phyloP scores from a whole-genome alignment of 2,329 filamentous ascomycete genomes.

The Phialocephala subalpina region DNA sequence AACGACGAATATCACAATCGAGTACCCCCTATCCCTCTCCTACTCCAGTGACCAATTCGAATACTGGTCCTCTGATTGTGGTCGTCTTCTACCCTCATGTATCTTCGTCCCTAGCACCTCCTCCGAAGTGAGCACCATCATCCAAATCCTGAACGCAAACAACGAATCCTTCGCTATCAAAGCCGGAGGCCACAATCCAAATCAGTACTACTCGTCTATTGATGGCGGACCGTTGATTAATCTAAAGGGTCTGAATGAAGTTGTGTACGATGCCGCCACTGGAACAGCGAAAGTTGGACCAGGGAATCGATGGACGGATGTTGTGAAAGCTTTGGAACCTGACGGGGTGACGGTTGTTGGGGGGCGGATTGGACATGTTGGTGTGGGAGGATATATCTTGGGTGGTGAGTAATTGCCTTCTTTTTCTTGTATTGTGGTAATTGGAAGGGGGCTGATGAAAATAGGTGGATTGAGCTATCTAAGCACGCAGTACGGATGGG shows the following conservation, averaged over 20 bases:
- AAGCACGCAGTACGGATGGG: constrained; percentile 30
- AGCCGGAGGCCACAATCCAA: constrained; percentile 51
- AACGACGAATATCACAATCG: neutral
- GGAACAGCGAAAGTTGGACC: constrained; percentile 40
- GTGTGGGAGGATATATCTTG: constrained; percentile 55
- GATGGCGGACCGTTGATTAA: constrained; percentile 25
- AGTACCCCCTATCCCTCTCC: neutral
- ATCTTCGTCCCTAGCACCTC: constrained; percentile 11
- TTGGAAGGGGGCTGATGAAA: constrained; percentile 2
- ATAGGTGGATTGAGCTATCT: constrained; percentile 31
- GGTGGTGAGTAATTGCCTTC: neutral
- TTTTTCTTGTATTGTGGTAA: neutral
- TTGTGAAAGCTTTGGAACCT: constrained; percentile 17
- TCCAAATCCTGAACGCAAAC: constrained; percentile 41
- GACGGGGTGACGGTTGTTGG: constrained; percentile 45
- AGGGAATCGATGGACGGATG: constrained; percentile 33
- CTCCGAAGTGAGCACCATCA: constrained; percentile 19
- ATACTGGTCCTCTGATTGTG: constrained; percentile 13
- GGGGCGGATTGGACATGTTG: constrained; percentile 54
- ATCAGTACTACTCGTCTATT: constrained; percentile 46
- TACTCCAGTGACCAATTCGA: constrained; percentile 2
- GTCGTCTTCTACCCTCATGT: constrained; percentile 14
- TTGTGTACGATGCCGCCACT: neutral
- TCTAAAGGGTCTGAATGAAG: neutral
- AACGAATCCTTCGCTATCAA: constrained; percentile 49